phyloP scores from a whole-genome alignment of 2,329 filamentous ascomycete species.

The Paracorniculantispora psalliotae region DNA sequence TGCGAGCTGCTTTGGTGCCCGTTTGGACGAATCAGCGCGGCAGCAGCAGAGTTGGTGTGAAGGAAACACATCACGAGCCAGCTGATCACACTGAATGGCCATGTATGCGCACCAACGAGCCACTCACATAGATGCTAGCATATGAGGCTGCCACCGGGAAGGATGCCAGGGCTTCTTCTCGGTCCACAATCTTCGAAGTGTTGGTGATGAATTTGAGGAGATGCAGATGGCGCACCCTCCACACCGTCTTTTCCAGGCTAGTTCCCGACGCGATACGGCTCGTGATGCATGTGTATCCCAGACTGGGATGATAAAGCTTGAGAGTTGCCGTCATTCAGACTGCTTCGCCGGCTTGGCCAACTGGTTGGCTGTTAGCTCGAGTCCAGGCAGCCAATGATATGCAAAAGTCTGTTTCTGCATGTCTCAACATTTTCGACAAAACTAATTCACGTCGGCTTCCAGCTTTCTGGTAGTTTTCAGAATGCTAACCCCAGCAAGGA shows the following conservation, averaged over 20 bases:
- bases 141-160: not conserved
- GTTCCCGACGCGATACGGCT: not conserved
- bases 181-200: not conserved
- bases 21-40: not conserved
- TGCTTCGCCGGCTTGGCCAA: not conserved
- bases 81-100: not conserved
- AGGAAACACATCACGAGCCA: not conserved
- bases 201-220: slow-evolving; percentile 7
- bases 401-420: not conserved
- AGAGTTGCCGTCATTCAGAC: not conserved
- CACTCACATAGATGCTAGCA: not conserved
- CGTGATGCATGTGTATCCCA: not conserved
- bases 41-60: not conserved
- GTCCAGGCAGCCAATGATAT: not conserved
- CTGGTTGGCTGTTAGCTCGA: not conserved
- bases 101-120: not conserved
- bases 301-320: not conserved
- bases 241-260: not conserved
- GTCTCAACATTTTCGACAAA: not conserved
- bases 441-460: not conserved
- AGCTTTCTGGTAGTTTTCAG: not conserved
- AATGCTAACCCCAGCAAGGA: not conserved
- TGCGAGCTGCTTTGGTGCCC: not conserved
- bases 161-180: not conserved
- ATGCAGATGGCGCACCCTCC: slow-evolving; percentile 10